A percentile compares a stretch with the other conserved stretches of the same genome.
Evolutionary conservation across 331 rosid genomes (phyloP).

Genomic region (Pyracantha coccinea): DNA sequence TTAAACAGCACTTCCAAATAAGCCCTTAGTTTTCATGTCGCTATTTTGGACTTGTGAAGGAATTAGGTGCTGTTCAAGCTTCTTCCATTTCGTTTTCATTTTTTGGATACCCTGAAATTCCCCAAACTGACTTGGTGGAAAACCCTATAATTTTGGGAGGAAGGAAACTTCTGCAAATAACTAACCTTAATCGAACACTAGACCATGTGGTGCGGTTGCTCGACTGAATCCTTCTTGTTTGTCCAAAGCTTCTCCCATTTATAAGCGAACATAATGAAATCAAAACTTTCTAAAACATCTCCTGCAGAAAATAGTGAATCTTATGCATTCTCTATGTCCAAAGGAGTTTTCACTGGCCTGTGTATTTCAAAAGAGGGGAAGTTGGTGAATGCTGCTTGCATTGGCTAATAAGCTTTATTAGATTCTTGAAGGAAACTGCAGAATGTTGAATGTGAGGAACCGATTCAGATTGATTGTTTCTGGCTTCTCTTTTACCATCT

Average conservation of each 20-base stretch:
- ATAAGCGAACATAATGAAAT: background rate
- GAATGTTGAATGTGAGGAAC: background rate
- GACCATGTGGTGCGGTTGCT: background rate
- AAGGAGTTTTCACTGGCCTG: background rate
- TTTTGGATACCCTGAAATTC: background rate
- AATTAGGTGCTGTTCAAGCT: background rate
- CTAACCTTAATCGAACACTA: background rate
- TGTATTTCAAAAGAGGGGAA: background rate
- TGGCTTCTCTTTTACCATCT: background rate
- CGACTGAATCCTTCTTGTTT: background rate
- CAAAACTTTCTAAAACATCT: background rate
- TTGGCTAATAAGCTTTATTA: background rate
- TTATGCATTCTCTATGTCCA: too few relatives aligned
- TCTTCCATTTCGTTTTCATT: background rate
- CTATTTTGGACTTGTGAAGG: background rate
- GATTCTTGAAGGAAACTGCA: background rate
- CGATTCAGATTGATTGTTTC: fast-evolving
- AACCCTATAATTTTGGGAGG: too few relatives aligned
- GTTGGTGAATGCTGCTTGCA: background rate
- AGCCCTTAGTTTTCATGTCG: background rate
- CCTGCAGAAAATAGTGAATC: too few relatives aligned
- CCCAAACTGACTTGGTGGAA: background rate
- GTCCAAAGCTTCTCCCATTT: background rate
- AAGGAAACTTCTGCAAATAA: background rate
- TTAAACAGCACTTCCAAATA: background rate